These are phyloP conservation scores for Neltuma alba DNA, from an alignment of 306 rosid species.

Conservation along the genomic window DNA sequence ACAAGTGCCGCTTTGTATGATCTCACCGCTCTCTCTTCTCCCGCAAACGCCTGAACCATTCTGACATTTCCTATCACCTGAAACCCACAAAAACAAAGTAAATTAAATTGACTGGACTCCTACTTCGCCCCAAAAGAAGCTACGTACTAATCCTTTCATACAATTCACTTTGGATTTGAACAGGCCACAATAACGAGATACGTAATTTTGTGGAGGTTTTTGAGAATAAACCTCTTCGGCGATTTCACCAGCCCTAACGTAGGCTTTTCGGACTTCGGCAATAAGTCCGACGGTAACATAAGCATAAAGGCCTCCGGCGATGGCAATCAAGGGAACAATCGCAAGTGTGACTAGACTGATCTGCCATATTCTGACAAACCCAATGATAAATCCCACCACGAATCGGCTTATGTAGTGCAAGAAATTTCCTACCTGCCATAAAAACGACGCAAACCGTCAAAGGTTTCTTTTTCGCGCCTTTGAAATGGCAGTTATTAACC, in stretches of 20 bases:
- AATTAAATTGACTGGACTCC: not conserved
- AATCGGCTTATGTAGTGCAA: conserved; percentile 91
- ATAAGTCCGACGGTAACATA: conserved; percentile 80
- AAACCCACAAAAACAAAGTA: conserved; percentile 17
- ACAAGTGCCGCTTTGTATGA: conserved; percentile 70
- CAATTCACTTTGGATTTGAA: not conserved
- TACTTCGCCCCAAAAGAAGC: not conserved
- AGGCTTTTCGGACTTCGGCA: conserved; percentile 76
- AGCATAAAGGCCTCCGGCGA: conserved; percentile 95
- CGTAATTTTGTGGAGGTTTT: not conserved
- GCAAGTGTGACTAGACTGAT: conserved; percentile 88
- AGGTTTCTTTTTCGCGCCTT: not conserved
- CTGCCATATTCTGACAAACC: conserved; percentile 93
- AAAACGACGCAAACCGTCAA: not conserved
- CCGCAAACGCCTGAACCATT: conserved; percentile 96
- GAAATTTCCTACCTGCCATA: conserved; percentile 86
- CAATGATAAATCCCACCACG: conserved; percentile 72
- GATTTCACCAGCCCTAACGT: conserved; percentile 92
- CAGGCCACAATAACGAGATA: not conserved
- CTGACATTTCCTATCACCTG: conserved; percentile 94
- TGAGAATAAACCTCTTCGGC: conserved; percentile 79
- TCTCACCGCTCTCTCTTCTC: conserved; percentile 86
- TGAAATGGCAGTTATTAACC: not conserved
- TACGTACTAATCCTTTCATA: too few relatives aligned
- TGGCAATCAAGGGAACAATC: conserved; percentile 88